A percentile compares a stretch with the other conserved stretches of the same genome.
Evolutionary conservation across 2,329 filamentous ascomycete genomes (phyloP).

Genomic region (Hypoxylon sp.): DNA sequence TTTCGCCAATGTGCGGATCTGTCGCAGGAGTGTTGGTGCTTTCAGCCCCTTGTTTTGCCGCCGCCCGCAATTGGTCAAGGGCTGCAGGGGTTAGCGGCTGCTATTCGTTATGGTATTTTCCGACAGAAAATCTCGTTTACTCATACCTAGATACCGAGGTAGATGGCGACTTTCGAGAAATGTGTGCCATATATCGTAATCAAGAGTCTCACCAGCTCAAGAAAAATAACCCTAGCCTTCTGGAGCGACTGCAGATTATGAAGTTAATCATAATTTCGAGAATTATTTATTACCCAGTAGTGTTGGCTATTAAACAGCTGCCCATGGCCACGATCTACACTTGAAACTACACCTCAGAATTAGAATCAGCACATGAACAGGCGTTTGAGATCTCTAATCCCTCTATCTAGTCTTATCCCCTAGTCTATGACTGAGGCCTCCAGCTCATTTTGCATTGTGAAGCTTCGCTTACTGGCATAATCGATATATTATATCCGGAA

Average conservation of each 20-base stretch:
- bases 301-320: conserved; percentile 4
- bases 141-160: neutral
- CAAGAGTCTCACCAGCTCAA: neutral
- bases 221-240: neutral
- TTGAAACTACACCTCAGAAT: conserved; percentile 37
- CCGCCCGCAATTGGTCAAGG: conserved; percentile 26
- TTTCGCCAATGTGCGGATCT: conserved; percentile 44
- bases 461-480: conserved; percentile 17
- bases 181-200: neutral
- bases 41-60: conserved; percentile 32
- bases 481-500: conserved; percentile 7
- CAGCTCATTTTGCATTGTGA: conserved; percentile 11
- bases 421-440: conserved; percentile 25
- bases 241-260: neutral
- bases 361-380: conserved; percentile 14
- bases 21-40: conserved; percentile 39
- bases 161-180: neutral
- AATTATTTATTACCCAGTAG: neutral
- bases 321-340: conserved; percentile 32
- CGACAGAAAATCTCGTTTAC: conserved; percentile 3
- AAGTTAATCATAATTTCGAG: neutral
- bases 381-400: conserved; percentile 28
- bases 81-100: conserved; percentile 12
- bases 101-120: conserved; percentile 9
- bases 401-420: conserved; percentile 17